Evolutionary conservation across 192 early-diverging fungal species (phyloP), one percentile per base, ranked within the genome.

Genomic region (Coemansia sp.): DNA sequence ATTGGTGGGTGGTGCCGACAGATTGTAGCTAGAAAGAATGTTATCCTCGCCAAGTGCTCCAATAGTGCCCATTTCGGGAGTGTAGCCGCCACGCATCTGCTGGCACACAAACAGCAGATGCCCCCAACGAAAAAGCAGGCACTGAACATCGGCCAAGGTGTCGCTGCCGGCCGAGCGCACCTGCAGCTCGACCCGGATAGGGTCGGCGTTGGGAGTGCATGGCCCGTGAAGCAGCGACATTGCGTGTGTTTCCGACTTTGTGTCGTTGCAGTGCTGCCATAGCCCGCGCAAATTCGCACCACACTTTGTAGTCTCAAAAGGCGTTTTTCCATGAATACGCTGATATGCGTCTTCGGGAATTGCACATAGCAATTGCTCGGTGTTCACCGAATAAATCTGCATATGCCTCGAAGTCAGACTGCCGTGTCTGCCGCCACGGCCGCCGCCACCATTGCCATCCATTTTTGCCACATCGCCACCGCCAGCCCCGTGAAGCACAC

Each of bases 101-200:
- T 79, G 76, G 35, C 57, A 72, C 40, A 72, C 70, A 65, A 79
- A 79, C 52, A 79, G 47, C 57, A 79, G 51, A 28, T 61, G 39
- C 15, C 76, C 70, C 76, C 76, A 79, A n/a, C 76, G 70, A 33
- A 79, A 79, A 54, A 79, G 28, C 21, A 79, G 48, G 30, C 55
- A 58, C 51, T 79, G 65, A 5, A 72, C 62, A 15, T 68, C 70
- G 18, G 39, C 54, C 2, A 38, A 39, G 10, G 45, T 33, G 1
- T 43, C 53, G 9, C 54, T 26, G 20, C 49, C 36, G 39, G 20
- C 37, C 1, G 58, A 26, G n/a, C 51, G 57, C 46, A 72, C 61
- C 36, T 65, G 61, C 30, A 72, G 53, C 41, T 72, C 65, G 16
- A 79, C 46, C 5, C 54, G 52, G n/a, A 72, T 59, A 1, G 70